phyloP scores from a whole-genome alignment of 345 rosid genomes.

The Gossypium stocksii region DNA sequence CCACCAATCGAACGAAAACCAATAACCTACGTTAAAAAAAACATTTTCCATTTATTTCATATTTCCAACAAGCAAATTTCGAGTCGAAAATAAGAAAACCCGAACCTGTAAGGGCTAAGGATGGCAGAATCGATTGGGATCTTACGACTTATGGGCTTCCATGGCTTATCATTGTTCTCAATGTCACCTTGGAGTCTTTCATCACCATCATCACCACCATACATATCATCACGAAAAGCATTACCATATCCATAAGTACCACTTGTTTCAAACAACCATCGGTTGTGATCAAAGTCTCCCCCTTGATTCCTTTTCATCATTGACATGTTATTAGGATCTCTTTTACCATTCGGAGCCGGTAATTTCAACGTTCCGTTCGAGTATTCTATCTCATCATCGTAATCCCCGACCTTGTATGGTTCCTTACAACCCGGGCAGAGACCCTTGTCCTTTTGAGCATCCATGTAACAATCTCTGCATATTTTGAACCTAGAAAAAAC shows the following conservation, averaged over 20 bases:
- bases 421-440: conserved; percentile 94
- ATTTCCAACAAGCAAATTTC: not conserved
- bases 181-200: conserved; percentile 52
- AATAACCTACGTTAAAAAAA: conserved; percentile 37
- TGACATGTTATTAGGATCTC: conserved; percentile 53
- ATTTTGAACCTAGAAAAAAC: conserved; percentile 62
- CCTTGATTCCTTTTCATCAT: conserved; percentile 81
- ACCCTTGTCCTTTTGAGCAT: conserved; percentile 79
- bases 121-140: conserved; percentile 50
- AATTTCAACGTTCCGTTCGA: conserved; percentile 62
- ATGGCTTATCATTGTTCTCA: conserved; percentile 76
- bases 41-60: not conserved
- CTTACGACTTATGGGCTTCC: conserved; percentile 77
- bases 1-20: conserved; percentile 50
- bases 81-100: not conserved
- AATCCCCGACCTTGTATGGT: conserved; percentile 54
- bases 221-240: conserved; percentile 54
- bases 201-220: conserved; percentile 55
- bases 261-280: conserved; percentile 81
- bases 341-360: conserved; percentile 51
- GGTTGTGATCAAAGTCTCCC: conserved; percentile 81
- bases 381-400: conserved; percentile 53
- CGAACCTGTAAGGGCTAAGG: conserved; percentile 77
- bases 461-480: conserved; percentile 86
- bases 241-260: conserved; percentile 89